Evolutionary conservation across 1,284 basidiomycete genomes (phyloP), one percentile per base, ranked within the genome.

Genomic region (Ceratobasidium papillatum): DNA sequence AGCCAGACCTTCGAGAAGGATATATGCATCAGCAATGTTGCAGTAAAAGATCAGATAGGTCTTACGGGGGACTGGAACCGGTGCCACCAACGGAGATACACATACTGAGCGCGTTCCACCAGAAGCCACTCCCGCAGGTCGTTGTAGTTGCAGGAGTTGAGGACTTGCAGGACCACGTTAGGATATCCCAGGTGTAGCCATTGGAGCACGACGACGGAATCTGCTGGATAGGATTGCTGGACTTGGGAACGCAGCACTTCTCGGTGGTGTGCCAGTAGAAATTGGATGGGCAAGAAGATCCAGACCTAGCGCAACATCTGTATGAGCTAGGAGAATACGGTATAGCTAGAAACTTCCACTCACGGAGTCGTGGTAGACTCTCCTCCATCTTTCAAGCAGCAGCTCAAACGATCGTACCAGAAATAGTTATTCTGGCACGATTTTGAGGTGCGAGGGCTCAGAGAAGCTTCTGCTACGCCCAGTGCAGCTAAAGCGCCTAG

Each of bases 221-320:
- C 34, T 68, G 65, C 49, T 54, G 47, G n/a, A 34, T 56, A 8
- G 65, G 34, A n/a, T 68, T 49, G 65, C 65, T 68, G 19, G 49
- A 54, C 51, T 54, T 68, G 73, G 87, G 87, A 49, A 85, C 84
- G 78, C 87, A 89, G 82, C 86, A 87, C 30, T 82, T 81, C 78
- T 86, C 82, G 52, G 80, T 78, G 7, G 64, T 38, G 75, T 80
- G 75, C 82, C 82, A 85, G 73, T 82, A 80, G 80, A 81, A 82
- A 75, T 77, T 79, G 36, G 62, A 66, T n/a, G 81, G 77, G 58
- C 75, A 76, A 14, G 49, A 22, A 19, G 45, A 52, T 54, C 65
- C 65, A 52, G 65, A 68, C n/a, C 65, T 68, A n/a, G 3, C 34
- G 8, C 11, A 27, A 11, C 19, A n/a, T n/a, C n/a, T n/a, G 47